Base-by-base conservation (phyloP, 2,329 filamentous ascomycete genomes). In the Pseudogymnoascus sp. region DNA sequence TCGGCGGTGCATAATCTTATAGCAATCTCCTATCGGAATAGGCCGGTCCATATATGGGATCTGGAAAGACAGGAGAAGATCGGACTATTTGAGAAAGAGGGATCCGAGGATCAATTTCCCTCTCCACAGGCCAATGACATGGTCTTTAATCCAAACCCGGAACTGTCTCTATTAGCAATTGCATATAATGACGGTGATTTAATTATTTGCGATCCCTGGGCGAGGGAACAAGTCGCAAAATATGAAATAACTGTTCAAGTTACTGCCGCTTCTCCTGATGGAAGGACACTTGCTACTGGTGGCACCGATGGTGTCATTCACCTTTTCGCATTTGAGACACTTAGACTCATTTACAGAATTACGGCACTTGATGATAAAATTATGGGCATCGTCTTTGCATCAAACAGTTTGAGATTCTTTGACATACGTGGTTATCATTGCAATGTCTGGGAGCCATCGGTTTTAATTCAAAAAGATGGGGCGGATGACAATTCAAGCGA, bases 401-500 rank as follows among this genome's bases (percentile, higher is more conserved):
- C 60, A 39, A 73, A 77, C 61, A 67, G 69, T 60, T 66, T 71
- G 12, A 72, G 65, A n/a, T 67, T 77, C 61, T 65, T 67, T 4
- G 75, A 77, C 62, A 71, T 76, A 23, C 65, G 74, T 63, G 72
- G 70, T 3, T 62, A 69, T 1, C 71, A 75, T 61, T 76, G 73
- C 65, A 73, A 69, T 42, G 70, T 77, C 49, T 77, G 75, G 75
- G 71, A 76, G 61, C 73, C 75, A 1, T 63, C 63, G 60, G 33
- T 35, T 35, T 35, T 35, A 7, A 12, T 35, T 35, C 33, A 35
- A 12, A 35, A 35, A 11, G 33, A 35, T 8, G 33, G 33, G 11
- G 33, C 8, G 11, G 33, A 12, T 28, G 33, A 35, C 33, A 35
- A 35, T 28, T 28, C 8, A 6, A 35, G 33, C 11, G 33, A 35